Conservation (phyloP, 345 rosid species). For the Isatis tinctoria region DNA sequence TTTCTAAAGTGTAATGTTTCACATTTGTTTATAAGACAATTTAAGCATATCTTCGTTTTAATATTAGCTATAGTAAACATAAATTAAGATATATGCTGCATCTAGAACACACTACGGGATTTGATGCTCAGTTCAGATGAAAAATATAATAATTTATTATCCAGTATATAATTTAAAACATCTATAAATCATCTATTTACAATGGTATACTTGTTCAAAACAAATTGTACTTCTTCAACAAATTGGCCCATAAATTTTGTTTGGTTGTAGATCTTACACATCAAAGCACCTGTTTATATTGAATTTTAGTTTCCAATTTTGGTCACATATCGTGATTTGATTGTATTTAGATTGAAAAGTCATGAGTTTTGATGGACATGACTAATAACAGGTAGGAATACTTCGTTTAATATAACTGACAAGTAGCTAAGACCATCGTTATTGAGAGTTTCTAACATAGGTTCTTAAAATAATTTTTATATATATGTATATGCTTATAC, state of each 20-base stretch:
- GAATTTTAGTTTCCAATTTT: neutral
- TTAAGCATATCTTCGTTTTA: neutral
- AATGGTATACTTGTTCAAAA: conserved; percentile 6
- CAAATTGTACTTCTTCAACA: neutral
- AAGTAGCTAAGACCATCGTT: too few species aligned
- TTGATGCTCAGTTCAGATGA: neutral
- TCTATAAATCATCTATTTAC: neutral
- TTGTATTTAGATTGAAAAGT: neutral
- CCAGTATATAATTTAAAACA: neutral
- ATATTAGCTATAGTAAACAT: neutral
- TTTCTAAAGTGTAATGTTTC: neutral
- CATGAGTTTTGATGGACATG: neutral
- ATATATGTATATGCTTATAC: too few species aligned
- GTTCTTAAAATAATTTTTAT: too few species aligned
- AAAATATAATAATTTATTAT: neutral
- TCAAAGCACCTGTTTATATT: neutral
- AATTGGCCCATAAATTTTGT: conserved; percentile 6
- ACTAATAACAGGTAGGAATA: too few species aligned
- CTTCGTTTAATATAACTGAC: neutral
- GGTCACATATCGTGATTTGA: neutral
- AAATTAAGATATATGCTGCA: neutral
- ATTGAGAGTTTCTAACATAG: too few species aligned
- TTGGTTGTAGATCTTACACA: conserved; percentile 13
- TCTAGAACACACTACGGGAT: neutral
- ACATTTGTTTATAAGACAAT: neutral